phyloP scores from a whole-genome alignment of 2,329 filamentous ascomycete species.

The Aspergillus latus region DNA sequence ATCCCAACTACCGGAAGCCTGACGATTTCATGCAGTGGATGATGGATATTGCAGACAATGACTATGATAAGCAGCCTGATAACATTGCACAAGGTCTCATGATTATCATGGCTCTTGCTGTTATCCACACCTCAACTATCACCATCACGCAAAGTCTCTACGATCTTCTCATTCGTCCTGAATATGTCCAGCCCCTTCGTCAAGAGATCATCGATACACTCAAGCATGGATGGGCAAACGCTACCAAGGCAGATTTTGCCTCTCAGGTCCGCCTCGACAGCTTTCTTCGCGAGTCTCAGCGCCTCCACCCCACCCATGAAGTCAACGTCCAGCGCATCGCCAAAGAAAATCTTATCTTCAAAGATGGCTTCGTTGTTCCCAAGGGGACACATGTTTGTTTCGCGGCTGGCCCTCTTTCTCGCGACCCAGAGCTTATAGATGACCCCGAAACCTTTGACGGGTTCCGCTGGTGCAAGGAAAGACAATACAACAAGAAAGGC shows the following conservation, averaged over 20 bases:
- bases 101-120: slow-evolving; percentile 28
- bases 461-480: slow-evolving; percentile 30
- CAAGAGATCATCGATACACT: slow-evolving; percentile 46
- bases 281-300: slow-evolving; percentile 32
- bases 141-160: slow-evolving; percentile 48
- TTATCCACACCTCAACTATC: slow-evolving; percentile 32
- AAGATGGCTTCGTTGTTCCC: slow-evolving; percentile 27
- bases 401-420: slow-evolving; percentile 30
- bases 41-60: slow-evolving; percentile 29
- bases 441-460: slow-evolving; percentile 27
- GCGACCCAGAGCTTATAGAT: slow-evolving; percentile 23
- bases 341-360: slow-evolving; percentile 24
- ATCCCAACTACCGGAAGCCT: slow-evolving; percentile 24
- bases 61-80: slow-evolving; percentile 23
- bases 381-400: slow-evolving; percentile 30
- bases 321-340: slow-evolving; percentile 32
- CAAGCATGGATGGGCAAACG: slow-evolving; percentile 27
- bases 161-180: slow-evolving; percentile 51
- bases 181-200: slow-evolving; percentile 52
- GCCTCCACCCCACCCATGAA: slow-evolving; percentile 31
- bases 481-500: no score
- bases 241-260: slow-evolving; percentile 22
- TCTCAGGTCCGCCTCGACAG: slow-evolving; percentile 28
- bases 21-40: slow-evolving; percentile 38
- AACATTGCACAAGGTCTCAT: slow-evolving; percentile 29